Conservation (phyloP, 148 eudicot genomes). For the Oxyria digyna region DNA sequence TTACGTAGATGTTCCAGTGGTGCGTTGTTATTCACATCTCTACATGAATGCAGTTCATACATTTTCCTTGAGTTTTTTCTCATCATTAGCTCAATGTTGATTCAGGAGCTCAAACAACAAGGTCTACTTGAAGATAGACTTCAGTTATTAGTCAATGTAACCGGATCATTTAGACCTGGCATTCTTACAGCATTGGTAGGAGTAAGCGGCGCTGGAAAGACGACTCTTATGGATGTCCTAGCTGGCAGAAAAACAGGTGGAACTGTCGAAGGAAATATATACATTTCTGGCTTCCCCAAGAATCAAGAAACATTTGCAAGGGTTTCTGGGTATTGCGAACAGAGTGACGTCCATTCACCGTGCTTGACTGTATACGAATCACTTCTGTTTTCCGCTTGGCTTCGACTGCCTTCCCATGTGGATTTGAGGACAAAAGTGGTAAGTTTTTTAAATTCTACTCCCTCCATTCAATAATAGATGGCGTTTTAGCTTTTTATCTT, state of each 20-base stretch:
- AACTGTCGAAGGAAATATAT: slow-evolving; percentile 56
- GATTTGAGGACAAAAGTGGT: slow-evolving; percentile 47
- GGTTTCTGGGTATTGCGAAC: slow-evolving; percentile 93
- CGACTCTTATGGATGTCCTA: slow-evolving; percentile 96
- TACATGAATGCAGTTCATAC: not conserved
- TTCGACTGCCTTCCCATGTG: slow-evolving; percentile 65
- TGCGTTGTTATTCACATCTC: slow-evolving; percentile 19
- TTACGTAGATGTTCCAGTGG: slow-evolving; percentile 77
- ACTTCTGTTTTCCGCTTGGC: slow-evolving; percentile 83
- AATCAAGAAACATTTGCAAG: slow-evolving; percentile 90
- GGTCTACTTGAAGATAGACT: slow-evolving; percentile 48
- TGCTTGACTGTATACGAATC: slow-evolving; percentile 81
- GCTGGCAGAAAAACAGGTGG: slow-evolving; percentile 99
- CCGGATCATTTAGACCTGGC: slow-evolving; percentile 92
- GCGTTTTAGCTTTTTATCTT: too few relatives aligned
- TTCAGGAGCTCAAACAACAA: slow-evolving; percentile 77
- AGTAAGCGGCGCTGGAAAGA: slow-evolving; percentile 97
- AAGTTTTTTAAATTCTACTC: slow-evolving; percentile 3
- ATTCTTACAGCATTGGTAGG: slow-evolving; percentile 94
- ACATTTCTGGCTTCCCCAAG: slow-evolving; percentile 81
- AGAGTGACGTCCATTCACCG: slow-evolving; percentile 85
- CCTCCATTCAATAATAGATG: too few relatives aligned
- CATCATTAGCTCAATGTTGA: slow-evolving; percentile 4
- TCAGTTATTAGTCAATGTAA: slow-evolving; percentile 55
- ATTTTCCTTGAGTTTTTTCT: slow-evolving; percentile 9